phyloP scores from a whole-genome alignment of 1,284 basidiomycete species.

The Moesziomyces parantarcticus region DNA sequence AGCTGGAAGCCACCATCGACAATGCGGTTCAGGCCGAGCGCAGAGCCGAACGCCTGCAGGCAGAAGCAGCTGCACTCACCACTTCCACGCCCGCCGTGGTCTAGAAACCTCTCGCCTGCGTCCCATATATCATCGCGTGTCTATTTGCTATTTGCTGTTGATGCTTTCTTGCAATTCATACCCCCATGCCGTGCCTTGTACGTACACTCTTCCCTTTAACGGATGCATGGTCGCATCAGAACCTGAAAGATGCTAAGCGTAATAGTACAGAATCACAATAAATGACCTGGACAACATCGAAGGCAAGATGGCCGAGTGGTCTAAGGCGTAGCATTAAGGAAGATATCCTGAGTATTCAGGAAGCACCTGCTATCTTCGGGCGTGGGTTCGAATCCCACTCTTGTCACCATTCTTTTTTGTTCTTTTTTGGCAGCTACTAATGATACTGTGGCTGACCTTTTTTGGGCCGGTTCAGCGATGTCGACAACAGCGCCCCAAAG shows the following conservation, averaged over 20 bases:
- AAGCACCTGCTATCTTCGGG: constrained; percentile 61
- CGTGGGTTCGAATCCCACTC: constrained; percentile 68
- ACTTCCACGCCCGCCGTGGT: not conserved
- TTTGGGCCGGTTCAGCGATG: not conserved
- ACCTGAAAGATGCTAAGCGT: too few relatives aligned
- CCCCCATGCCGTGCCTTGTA: not conserved
- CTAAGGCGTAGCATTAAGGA: constrained; percentile 59
- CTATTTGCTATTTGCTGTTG: too few relatives aligned
- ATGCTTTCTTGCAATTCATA: constrained; percentile 6
- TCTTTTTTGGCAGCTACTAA: too few relatives aligned
- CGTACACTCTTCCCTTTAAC: not conserved
- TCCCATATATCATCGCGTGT: not conserved
- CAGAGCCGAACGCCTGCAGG: constrained; percentile 26
- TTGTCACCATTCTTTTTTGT: constrained; percentile 51
- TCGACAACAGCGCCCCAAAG: not conserved
- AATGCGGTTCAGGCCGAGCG: constrained; percentile 37
- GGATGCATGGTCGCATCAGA: not conserved
- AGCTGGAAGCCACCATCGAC: constrained; percentile 45
- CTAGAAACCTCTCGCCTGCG: not conserved
- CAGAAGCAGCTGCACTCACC: constrained; percentile 1
- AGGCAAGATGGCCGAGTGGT: constrained; percentile 58
- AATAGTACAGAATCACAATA: too few relatives aligned
- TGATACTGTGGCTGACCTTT: not conserved
- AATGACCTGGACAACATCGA: not conserved
- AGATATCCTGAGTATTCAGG: constrained; percentile 30